Percentiles rank a stretch among this genome's conserved stretches.
These are phyloP conservation scores for Tremellales sp. DNA, from an alignment of 1,284 basidiomycete genomes.

Conservation along the genomic window DNA sequence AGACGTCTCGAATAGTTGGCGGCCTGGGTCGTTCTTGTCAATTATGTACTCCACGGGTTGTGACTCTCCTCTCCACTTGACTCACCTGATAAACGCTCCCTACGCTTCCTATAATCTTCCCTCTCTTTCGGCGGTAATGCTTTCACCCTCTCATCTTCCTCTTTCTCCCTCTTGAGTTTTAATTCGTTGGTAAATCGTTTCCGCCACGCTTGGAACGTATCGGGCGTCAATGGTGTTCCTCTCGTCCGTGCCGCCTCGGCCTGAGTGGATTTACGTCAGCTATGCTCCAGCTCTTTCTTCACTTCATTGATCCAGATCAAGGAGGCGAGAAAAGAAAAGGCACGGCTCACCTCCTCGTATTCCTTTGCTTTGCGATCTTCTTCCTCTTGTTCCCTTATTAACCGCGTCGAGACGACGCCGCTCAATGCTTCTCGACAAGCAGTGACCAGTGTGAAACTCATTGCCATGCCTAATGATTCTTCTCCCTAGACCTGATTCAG, in stretches of 20 bases:
- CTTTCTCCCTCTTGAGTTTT: conserved; percentile 57
- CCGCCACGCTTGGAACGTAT: conserved; percentile 79
- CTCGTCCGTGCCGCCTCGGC: conserved; percentile 82
- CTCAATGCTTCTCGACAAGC: conserved; percentile 77
- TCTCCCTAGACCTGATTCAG: conserved; percentile 58
- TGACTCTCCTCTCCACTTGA: too few relatives aligned
- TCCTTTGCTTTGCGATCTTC: conserved; percentile 68
- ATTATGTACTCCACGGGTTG: too few relatives aligned
- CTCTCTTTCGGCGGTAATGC: conserved; percentile 74
- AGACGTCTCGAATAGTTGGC: conserved; percentile 82
- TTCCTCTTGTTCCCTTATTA: conserved; percentile 58
- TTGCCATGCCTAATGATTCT: conserved; percentile 92
- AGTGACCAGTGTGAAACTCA: conserved; percentile 92
- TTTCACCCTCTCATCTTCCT: conserved; percentile 79
- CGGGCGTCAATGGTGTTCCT: conserved; percentile 82
- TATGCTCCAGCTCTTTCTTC: neutral
- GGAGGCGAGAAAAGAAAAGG: too few relatives aligned
- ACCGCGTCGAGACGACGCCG: conserved; percentile 59
- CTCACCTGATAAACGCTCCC: conserved; percentile 66
- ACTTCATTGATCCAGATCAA: too few relatives aligned
- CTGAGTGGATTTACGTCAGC: conserved; percentile 54
- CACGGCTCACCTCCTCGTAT: conserved; percentile 65
- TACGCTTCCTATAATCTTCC: conserved; percentile 74
- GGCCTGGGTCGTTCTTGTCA: too few relatives aligned
- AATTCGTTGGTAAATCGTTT: conserved; percentile 68